phyloP scores from a whole-genome alignment of 495 filamentous ascomycete genomes.

The Penicillium tannophilum region DNA sequence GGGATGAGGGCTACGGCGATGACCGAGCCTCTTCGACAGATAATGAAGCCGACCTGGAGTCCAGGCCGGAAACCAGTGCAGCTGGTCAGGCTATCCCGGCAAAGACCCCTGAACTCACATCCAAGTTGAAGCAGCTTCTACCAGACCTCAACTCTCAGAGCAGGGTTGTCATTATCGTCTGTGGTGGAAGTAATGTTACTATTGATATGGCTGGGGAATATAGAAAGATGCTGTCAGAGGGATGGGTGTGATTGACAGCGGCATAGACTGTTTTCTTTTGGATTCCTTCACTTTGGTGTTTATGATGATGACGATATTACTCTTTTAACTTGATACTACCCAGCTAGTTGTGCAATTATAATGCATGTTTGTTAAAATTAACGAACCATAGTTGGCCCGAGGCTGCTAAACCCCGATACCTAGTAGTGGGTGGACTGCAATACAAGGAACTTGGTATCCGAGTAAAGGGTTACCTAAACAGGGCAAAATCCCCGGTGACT shows the following conservation, averaged over 20 bases:
- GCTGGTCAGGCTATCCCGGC: conserved; percentile 7
- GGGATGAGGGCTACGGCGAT: conserved; percentile 46
- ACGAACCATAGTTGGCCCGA: not conserved
- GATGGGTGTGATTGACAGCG: conserved; percentile 32
- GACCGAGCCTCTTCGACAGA: conserved; percentile 40
- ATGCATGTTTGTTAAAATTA: not conserved
- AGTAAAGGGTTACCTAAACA: too few relatives aligned
- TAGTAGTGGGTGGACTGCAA: too few relatives aligned
- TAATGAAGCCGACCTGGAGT: conserved; percentile 35
- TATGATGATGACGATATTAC: conserved; percentile 11
- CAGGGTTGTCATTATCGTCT: conserved; percentile 83
- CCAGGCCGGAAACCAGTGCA: conserved; percentile 17
- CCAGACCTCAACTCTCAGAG: conserved; percentile 56
- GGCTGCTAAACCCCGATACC: not conserved
- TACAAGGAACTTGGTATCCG: too few relatives aligned
- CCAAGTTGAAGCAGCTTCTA: conserved; percentile 63
- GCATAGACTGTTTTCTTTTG: not conserved
- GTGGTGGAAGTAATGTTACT: conserved; percentile 79
- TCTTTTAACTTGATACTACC: not conserved
- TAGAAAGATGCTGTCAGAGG: conserved; percentile 48
- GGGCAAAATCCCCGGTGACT: too few relatives aligned
- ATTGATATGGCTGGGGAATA: conserved; percentile 67
- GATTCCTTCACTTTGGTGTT: not conserved
- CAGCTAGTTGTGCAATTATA: not conserved
- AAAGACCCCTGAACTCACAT: conserved; percentile 28